Evolutionary conservation across 495 filamentous ascomycete genomes (phyloP).

Genomic region (Aspergillus kassunensis): DNA sequence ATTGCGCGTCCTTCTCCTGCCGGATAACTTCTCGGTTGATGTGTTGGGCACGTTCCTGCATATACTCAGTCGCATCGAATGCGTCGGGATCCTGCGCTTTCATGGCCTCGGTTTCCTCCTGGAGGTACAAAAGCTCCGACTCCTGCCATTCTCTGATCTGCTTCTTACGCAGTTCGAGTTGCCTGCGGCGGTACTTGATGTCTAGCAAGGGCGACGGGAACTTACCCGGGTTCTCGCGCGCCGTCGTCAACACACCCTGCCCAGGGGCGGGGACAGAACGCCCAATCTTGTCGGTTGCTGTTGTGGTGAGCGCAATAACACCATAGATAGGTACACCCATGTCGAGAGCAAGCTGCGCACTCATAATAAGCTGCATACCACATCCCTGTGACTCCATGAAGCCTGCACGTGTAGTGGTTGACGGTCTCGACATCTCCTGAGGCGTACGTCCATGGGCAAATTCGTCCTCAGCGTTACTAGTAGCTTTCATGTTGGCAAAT

Average conservation of each 20-base stretch:
- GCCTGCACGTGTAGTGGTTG: conserved; percentile 91
- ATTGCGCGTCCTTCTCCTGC: conserved; percentile 87
- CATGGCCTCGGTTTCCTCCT: conserved; percentile 88
- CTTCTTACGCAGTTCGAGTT: conserved; percentile 85
- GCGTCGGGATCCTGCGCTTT: conserved; percentile 64
- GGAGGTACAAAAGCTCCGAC: conserved; percentile 85
- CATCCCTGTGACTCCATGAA: conserved; percentile 99
- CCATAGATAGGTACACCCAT: conserved; percentile 99
- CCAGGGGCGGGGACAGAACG: conserved; percentile 95
- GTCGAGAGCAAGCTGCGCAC: conserved; percentile 86
- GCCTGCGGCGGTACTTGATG: conserved; percentile 92
- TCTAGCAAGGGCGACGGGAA: conserved; percentile 94
- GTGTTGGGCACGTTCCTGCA: conserved; percentile 78
- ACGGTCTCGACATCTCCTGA: conserved; percentile 94
- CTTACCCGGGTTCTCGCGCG: conserved; percentile 82
- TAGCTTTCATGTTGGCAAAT: conserved; percentile 99
- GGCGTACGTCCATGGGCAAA: conserved; percentile 94
- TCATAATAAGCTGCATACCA: conserved; percentile 98
- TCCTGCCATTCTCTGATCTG: conserved; percentile 96
- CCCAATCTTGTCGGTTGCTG: conserved; percentile 98
- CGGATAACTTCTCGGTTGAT: conserved; percentile 84
- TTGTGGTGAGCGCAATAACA: conserved; percentile 88
- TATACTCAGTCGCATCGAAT: conserved; percentile 78
- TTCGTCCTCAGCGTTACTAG: conserved; percentile 93
- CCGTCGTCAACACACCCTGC: conserved; percentile 95